Conservation (phyloP, 1,139 yeast genomes). For the Zygosaccharomyces pseudobailii region DNA sequence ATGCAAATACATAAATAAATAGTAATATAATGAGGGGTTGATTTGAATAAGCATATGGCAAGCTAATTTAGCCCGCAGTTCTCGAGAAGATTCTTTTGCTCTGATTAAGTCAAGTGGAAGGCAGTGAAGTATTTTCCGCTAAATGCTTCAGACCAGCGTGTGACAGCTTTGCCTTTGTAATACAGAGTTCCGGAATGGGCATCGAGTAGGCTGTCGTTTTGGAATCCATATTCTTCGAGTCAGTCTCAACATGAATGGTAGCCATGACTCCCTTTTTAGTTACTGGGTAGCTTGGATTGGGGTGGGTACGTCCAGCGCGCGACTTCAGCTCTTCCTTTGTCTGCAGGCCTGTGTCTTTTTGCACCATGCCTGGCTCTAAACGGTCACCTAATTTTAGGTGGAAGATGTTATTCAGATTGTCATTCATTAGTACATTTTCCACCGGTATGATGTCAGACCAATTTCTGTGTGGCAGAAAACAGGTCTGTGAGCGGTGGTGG, state of each 20-base stretch:
- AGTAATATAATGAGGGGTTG: not conserved
- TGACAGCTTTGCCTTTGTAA: slow-evolving; percentile 12
- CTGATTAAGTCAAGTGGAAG: not conserved
- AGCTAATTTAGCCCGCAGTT: not conserved
- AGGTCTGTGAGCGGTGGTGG: slow-evolving; percentile 44
- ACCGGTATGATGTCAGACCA: slow-evolving; percentile 55
- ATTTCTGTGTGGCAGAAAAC: slow-evolving; percentile 74
- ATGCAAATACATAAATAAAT: not conserved
- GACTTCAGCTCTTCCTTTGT: slow-evolving; percentile 15
- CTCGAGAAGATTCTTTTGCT: not conserved
- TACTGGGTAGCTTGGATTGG: slow-evolving; percentile 43
- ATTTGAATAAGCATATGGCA: not conserved
- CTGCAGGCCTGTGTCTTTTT: slow-evolving; percentile 3
- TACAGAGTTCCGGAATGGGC: slow-evolving; percentile 55
- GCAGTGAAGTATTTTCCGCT: slow-evolving; percentile 3
- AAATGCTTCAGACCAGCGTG: slow-evolving; percentile 25
- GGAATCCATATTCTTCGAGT: slow-evolving; percentile 47
- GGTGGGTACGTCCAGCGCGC: slow-evolving; percentile 25
- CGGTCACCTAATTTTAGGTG: slow-evolving; percentile 29
- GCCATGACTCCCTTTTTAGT: slow-evolving; percentile 58
- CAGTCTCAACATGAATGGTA: slow-evolving; percentile 67
- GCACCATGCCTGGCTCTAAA: slow-evolving; percentile 34
- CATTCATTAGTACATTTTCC: slow-evolving; percentile 35
- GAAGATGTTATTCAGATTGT: slow-evolving; percentile 16
- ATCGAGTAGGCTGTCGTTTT: slow-evolving; percentile 63